A percentile compares a stretch with the other conserved stretches of the same genome.
These are phyloP conservation scores for Reticulascus tulasneorum DNA, from an alignment of 2,329 filamentous ascomycete genomes.

Conservation along the genomic window DNA sequence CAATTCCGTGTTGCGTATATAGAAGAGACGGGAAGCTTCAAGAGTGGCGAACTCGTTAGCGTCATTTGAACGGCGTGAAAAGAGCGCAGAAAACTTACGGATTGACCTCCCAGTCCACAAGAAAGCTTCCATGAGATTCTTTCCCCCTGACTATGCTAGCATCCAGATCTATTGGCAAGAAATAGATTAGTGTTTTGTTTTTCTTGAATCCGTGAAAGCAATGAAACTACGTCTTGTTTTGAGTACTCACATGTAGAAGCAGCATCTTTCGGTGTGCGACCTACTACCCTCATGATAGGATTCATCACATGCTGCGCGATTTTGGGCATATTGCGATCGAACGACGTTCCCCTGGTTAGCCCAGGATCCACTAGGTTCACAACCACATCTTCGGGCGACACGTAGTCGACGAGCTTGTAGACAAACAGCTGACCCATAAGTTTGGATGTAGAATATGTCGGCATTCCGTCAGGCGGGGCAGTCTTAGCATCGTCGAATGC, in stretches of 20 bases:
- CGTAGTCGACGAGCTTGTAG: conserved; percentile 30
- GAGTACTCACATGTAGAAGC: conserved; percentile 18
- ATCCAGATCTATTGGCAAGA: no score
- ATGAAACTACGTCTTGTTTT: conserved; percentile 22
- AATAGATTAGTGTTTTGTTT: no score
- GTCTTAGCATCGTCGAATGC: conserved; percentile 23
- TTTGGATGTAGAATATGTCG: conserved; percentile 24
- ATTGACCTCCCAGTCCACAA: conserved; percentile 40
- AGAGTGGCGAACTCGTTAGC: conserved; percentile 17
- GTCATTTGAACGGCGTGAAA: not conserved
- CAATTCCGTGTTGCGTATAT: conserved; percentile 11
- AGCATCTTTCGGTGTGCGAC: conserved; percentile 28
- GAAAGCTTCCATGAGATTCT: conserved; percentile 44
- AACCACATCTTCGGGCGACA: conserved; percentile 34
- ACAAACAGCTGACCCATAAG: conserved; percentile 30
- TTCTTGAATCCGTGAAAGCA: conserved; percentile 33
- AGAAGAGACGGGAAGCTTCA: conserved; percentile 17
- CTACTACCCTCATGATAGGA: conserved; percentile 11
- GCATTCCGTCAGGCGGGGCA: no score
- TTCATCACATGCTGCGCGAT: conserved; percentile 26
- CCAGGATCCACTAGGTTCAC: conserved; percentile 46
- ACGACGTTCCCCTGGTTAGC: conserved; percentile 34
- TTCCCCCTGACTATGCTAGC: conserved; percentile 38
- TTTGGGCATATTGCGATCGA: conserved; percentile 30
- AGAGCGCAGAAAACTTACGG: conserved; percentile 35